phyloP scores from a whole-genome alignment of 768 basidiomycete genomes.

The Rhizopogon sp. region DNA sequence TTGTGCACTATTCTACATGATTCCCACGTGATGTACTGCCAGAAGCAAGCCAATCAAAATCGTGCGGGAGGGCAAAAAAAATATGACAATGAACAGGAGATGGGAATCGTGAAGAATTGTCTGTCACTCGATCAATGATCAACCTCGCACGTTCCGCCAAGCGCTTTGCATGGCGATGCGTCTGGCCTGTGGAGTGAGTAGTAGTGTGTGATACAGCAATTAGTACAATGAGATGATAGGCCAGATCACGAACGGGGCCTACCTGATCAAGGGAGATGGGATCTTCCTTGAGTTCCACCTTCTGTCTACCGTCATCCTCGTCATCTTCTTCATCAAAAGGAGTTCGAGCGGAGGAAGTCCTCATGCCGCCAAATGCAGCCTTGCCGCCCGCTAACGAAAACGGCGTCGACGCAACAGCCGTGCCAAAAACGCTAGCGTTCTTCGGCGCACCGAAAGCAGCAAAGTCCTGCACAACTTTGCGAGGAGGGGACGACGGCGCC shows the following conservation, averaged over 20 bases:
- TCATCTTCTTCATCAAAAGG: conserved; percentile 86
- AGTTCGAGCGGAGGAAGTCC: conserved; percentile 34
- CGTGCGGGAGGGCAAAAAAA: neutral
- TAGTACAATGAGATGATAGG: conserved; percentile 4
- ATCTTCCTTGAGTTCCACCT: conserved; percentile 73
- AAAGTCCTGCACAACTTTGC: conserved; percentile 87
- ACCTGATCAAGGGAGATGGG: conserved; percentile 94
- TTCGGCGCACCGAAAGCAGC: conserved; percentile 78
- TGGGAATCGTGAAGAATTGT: neutral
- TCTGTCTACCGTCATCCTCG: conserved; percentile 58
- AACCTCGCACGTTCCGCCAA: conserved; percentile 69
- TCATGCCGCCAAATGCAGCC: conserved; percentile 81
- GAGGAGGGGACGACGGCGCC: conserved; percentile 57
- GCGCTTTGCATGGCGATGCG: conserved; percentile 89
- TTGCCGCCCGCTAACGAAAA: conserved; percentile 75
- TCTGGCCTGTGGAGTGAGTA: conserved; percentile 46
- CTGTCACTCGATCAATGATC: conserved; percentile 11
- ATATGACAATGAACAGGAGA: neutral
- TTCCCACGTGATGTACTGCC: neutral
- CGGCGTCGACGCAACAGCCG: conserved; percentile 76
- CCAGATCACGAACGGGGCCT: conserved; percentile 13
- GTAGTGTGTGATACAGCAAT: neutral
- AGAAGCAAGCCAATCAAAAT: neutral
- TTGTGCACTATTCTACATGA: conserved; percentile 12
- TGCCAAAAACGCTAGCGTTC: conserved; percentile 76